Percentiles rank a stretch among this genome's conserved stretches.
These are phyloP conservation scores for Remersonia thermophila DNA, from an alignment of 2,329 filamentous ascomycete genomes.

Conservation along the genomic window DNA sequence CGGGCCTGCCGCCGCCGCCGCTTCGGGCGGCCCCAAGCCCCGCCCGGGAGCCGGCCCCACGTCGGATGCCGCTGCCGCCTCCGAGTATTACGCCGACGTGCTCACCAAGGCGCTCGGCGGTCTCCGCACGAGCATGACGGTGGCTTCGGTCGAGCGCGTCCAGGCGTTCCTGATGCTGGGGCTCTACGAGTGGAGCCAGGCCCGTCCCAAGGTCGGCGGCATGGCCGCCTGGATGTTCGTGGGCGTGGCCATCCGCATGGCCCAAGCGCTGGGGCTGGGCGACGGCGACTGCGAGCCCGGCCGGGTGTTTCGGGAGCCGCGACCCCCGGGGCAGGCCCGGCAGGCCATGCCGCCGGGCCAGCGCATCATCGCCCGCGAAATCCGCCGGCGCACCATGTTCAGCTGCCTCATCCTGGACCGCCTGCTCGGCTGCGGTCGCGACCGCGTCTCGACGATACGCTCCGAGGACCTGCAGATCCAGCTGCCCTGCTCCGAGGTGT, in stretches of 20 bases:
- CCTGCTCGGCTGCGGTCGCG: conserved; percentile 52
- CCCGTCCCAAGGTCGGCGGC: conserved; percentile 35
- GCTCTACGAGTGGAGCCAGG: conserved; percentile 59
- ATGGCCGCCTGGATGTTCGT: conserved; percentile 54
- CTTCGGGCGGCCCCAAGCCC: conserved; percentile 22
- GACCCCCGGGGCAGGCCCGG: conserved; percentile 2
- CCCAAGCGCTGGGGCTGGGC: conserved; percentile 49
- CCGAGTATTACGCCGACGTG: conserved; percentile 52
- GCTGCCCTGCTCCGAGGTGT: conserved; percentile 53
- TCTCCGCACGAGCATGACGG: conserved; percentile 34
- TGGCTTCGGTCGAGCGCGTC: conserved; percentile 47
- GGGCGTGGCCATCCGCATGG: conserved; percentile 51
- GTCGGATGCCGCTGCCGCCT: conserved; percentile 41
- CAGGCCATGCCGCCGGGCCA: conserved; percentile 10
- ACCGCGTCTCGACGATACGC: conserved; percentile 46
- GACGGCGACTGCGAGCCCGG: conserved; percentile 33
- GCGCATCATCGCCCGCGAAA: conserved; percentile 47
- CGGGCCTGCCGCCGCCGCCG: conserved; percentile 12
- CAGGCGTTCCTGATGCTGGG: conserved; percentile 60
- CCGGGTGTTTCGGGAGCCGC: conserved; percentile 9
- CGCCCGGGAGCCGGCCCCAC: conserved; percentile 23
- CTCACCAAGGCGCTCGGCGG: conserved; percentile 40
- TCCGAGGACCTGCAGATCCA: conserved; percentile 50
- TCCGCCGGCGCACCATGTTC: conserved; percentile 58
- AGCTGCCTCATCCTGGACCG: conserved; percentile 63